Percentiles rank a stretch among this genome's conserved stretches.
Evolutionary conservation across 768 basidiomycete genomes (phyloP).

Genomic region (Amanita polypyramis): DNA sequence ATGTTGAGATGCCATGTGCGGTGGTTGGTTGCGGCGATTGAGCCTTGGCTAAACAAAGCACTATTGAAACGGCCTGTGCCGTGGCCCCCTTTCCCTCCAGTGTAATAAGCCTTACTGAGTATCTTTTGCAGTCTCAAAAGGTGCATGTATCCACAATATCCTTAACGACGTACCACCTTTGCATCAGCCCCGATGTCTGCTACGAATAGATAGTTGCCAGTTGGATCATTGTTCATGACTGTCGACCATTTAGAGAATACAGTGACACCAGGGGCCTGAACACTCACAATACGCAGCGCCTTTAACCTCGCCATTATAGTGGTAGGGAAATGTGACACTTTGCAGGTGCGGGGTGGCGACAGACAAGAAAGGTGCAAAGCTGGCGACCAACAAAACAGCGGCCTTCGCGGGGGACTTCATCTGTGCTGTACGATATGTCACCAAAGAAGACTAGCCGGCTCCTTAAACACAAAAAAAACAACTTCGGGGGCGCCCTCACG

Average conservation of each 20-base stretch:
- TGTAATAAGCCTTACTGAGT: constrained; percentile 18
- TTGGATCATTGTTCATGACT: constrained; percentile 34
- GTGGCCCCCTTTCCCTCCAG: constrained; percentile 28
- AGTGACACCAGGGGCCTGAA: not conserved
- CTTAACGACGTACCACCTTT: constrained; percentile 5
- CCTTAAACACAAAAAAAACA: too few species aligned
- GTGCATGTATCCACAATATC: not conserved
- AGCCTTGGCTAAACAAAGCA: constrained; percentile 30
- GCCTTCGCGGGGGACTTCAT: too few species aligned
- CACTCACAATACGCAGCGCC: too few species aligned
- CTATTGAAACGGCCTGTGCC: constrained; percentile 19
- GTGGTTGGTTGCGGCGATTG: constrained; percentile 20
- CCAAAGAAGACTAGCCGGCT: too few species aligned
- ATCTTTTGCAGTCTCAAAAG: constrained; percentile 7
- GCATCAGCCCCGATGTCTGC: not conserved
- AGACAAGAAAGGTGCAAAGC: too few species aligned
- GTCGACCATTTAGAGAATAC: constrained; percentile 17
- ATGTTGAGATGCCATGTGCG: constrained; percentile 9
- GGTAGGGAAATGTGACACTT: too few species aligned
- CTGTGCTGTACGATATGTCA: too few species aligned
- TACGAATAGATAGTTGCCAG: constrained; percentile 22
- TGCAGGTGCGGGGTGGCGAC: too few species aligned
- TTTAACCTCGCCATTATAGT: too few species aligned
- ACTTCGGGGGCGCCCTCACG: too few species aligned
- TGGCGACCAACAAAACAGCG: too few species aligned